Evolutionary conservation across 305 asterid species (phyloP), one percentile per base, ranked within the genome.

Genomic region (Ruellia speciosa): DNA sequence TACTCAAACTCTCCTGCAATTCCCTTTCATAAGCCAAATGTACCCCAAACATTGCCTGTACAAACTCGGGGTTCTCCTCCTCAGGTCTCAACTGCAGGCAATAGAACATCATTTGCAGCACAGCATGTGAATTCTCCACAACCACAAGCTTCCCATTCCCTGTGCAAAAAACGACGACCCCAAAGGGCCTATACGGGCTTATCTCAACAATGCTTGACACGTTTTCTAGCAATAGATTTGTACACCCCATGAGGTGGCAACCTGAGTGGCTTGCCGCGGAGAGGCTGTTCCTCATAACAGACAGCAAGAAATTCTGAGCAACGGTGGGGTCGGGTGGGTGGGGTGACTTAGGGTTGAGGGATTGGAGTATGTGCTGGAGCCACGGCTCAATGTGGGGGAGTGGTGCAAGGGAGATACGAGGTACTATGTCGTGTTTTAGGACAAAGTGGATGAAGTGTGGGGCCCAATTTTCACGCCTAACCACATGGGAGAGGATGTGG

Each of bases 131-230:
- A 35, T 89, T 89, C 17, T 82, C 83, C 56, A 89, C 49, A 19
- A 82, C 78, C 2, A 79, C 73, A 35, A 86, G 72, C 64, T 75
- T 81, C 54, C 95, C 92, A 37, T 71, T 82, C 56, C 86, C 88
- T 0, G 72, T 63, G 66, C 83, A 79, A 66, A 86, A 80, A n/a
- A 84, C 56, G 48, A 70, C 79, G 14, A 69, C 63, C 54, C 95
- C 97, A 35, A 77, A 84, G 31, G 97, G 97, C 70, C 88, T 72
- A 39, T 86, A 82, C 41, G 94, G 94, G 66, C 97, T 89, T 17
- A 84, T 83, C 67, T 87, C 84, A 28, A 89, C 69, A 9, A 86
- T 75, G 66, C 80, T 75, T 5, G 93, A 75, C 8, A 84, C 79
- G 2, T 92, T 86, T 55, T 89, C 95, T 20, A 86, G 72, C 56